Evolutionary conservation across 257 asterid species (phyloP), one percentile per base, ranked within the genome.

Genomic region (Oldenlandia corymbosa): DNA sequence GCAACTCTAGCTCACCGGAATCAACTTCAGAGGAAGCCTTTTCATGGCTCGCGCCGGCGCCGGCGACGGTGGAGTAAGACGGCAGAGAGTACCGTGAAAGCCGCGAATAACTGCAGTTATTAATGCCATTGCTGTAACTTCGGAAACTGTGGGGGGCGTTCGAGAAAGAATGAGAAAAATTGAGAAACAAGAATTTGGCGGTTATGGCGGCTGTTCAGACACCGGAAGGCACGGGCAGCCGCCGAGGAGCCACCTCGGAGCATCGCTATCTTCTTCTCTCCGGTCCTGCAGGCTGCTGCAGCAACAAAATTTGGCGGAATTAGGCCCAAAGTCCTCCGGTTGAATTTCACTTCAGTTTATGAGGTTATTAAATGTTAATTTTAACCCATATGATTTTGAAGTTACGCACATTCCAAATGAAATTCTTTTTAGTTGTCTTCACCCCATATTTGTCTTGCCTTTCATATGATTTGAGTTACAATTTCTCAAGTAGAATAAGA

Each of bases 161-260:
- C 21, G 32, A 31, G 13, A 7, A 31, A 16, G 32, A 39, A n/a
- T n/a, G n/a, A n/a, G n/a, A n/a, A n/a, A n/a, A n/a, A 21, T 56
- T 8, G 34, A 18, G 50, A 2, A 41, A 46, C 10, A 8, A 36
- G 0, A 47, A 24, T 13, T 28, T n/a, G n/a, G n/a, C 0, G 52
- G 51, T 18, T 5, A 54, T 3, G 57, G 13, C 47, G 59, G 53
- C 50, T 5, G 41, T 48, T 32, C 42, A 45, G 74, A 50, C 60
- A 59, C 51, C 72, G 59, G 57, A 41, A 6, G 47, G 67, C 47
- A 18, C 74, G 71, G 54, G 64, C 18, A 59, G 48, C 73, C 54
- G 73, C 49, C 37, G 57, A 20, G 43, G 53, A 58, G 57, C 69
- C 53, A 43, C 24, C 42, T 59, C 74, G 68, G 41, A 71, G 47